Percentiles rank a stretch among this genome's conserved stretches.
These are phyloP conservation scores for Lentinula guzmanii DNA, from an alignment of 768 basidiomycete genomes.

Conservation along the genomic window DNA sequence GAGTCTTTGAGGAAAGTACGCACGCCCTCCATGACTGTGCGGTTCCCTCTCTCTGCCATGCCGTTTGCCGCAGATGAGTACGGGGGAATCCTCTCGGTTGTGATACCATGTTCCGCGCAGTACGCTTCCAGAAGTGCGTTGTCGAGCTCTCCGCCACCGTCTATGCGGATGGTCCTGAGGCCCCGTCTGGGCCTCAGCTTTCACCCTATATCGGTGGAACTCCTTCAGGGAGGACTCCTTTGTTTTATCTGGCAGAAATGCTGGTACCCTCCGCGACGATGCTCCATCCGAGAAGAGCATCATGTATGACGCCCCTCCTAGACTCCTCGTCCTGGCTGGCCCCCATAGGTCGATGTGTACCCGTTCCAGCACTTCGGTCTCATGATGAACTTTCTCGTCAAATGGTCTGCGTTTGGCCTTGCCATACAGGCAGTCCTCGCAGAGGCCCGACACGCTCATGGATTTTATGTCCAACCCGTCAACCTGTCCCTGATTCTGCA, in stretches of 20 bases:
- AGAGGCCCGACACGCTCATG: background rate
- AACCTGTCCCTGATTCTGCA: conserved; percentile 12
- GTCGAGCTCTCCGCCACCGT: conserved; percentile 23
- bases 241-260: conserved; percentile 18
- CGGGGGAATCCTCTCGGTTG: conserved; percentile 13
- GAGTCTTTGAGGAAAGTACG: background rate
- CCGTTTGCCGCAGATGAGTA: conserved; percentile 21
- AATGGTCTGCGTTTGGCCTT: conserved; percentile 17
- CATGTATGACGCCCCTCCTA: conserved; percentile 15
- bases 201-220: conserved; percentile 9
- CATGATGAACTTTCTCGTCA: conserved; percentile 12
- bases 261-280: background rate
- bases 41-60: conserved; percentile 16
- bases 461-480: conserved; percentile 14
- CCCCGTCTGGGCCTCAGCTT: background rate
- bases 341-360: conserved; percentile 21
- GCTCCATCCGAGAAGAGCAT: conserved; percentile 8
- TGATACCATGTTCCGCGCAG: conserved; percentile 16
- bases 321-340: conserved; percentile 11
- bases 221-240: conserved; percentile 11
- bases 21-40: conserved; percentile 13
- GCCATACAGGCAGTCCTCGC: conserved; percentile 22
- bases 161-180: conserved; percentile 5
- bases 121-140: conserved; percentile 15
- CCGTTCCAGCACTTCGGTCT: conserved; percentile 11